Evolutionary conservation across 257 asterid genomes (phyloP).

Genomic region (Ilex asprella): DNA sequence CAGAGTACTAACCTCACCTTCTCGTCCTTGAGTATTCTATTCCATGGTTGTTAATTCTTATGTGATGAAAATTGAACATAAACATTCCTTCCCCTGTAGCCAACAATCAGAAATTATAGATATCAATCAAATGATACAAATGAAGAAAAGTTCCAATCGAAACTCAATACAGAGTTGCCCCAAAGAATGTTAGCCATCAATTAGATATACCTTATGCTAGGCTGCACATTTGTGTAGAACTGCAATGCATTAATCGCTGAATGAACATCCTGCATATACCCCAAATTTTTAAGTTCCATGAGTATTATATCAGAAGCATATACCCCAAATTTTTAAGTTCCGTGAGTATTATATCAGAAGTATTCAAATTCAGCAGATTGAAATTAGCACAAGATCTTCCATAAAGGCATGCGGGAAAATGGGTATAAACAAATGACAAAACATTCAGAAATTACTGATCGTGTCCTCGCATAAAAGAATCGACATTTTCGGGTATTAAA

Average conservation of each 20-base stretch:
- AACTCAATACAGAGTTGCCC: not conserved
- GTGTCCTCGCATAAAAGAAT: no score
- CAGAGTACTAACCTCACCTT: constrained; percentile 71
- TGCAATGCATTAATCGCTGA: constrained; percentile 87
- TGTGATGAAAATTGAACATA: constrained; percentile 95
- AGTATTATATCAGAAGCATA: constrained; percentile 23
- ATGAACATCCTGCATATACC: constrained; percentile 64
- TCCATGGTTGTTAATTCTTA: constrained; percentile 90
- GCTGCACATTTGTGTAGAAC: constrained; percentile 74
- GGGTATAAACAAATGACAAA: no score
- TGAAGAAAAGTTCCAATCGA: not conserved
- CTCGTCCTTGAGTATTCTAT: constrained; percentile 84
- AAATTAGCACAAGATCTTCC: no score
- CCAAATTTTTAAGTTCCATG: constrained; percentile 7
- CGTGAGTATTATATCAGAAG: not conserved
- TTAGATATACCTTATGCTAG: constrained; percentile 66
- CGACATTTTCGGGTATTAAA: no score
- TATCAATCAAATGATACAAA: not conserved
- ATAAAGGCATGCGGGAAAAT: no score
- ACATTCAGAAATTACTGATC: no score
- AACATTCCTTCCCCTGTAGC: constrained; percentile 83
- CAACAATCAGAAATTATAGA: not conserved
- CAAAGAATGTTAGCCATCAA: no score
- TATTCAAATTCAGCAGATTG: no score
- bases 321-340: constrained; percentile 4